phyloP scores from a whole-genome alignment of 257 asterid species.

The Haberlea rhodopensis region DNA sequence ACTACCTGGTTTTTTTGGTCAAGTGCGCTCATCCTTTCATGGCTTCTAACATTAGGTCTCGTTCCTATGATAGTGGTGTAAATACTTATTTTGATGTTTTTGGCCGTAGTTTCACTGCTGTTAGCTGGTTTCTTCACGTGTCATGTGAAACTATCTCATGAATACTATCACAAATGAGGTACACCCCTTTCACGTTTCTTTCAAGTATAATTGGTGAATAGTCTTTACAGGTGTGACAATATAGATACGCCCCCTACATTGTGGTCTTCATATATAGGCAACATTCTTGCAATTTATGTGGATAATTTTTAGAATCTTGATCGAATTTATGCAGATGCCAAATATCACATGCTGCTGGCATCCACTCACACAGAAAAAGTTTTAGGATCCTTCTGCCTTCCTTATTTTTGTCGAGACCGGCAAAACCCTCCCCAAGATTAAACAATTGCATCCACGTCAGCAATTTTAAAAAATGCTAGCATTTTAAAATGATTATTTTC shows the following conservation, averaged over 20 bases:
- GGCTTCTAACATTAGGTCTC: constrained; percentile 25
- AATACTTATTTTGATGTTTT: constrained; percentile 78
- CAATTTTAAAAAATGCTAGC: too few relatives aligned
- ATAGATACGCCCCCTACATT: background rate
- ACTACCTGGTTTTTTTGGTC: constrained; percentile 4
- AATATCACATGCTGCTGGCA: too few relatives aligned
- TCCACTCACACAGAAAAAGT: too few relatives aligned
- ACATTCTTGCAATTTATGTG: background rate
- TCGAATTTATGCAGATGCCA: too few relatives aligned
- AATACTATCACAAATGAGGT: constrained; percentile 99
- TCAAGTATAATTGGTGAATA: constrained; percentile 7
- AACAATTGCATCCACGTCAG: too few relatives aligned
- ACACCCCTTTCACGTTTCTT: constrained; percentile 19
- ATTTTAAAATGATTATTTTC: too few relatives aligned
- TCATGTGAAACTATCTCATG: constrained; percentile 80
- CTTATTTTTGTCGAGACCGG: too few relatives aligned
- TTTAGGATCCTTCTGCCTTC: too few relatives aligned
- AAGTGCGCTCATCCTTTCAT: constrained; percentile 19
- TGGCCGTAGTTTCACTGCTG: constrained; percentile 73
- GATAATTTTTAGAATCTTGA: too few relatives aligned
- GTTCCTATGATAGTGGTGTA: constrained; percentile 76
- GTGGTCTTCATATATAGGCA: background rate
- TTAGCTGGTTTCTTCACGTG: constrained; percentile 80
- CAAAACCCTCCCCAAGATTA: too few relatives aligned
- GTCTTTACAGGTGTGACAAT: constrained; percentile 13